Evolutionary conservation across 176 grass and related monocot species (phyloP).

Genomic region (Musa beccarii): DNA sequence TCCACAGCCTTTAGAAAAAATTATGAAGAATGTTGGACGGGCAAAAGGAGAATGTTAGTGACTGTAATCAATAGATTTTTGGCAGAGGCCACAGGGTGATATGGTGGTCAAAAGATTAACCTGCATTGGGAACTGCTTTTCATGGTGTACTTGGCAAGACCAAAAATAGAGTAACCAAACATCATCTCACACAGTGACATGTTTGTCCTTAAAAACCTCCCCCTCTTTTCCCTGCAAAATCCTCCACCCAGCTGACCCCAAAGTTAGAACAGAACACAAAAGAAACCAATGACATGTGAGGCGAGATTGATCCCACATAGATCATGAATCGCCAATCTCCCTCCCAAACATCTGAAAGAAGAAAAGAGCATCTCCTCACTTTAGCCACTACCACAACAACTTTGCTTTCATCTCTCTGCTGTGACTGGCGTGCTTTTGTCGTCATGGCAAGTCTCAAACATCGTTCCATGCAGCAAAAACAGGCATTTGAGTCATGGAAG

Average conservation of each 20-base stretch:
- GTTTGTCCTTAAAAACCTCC: background rate
- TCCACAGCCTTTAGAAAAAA: background rate
- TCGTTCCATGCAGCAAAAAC: conserved; percentile 13
- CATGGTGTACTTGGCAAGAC: conserved; percentile 13
- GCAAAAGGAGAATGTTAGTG: conserved; percentile 12
- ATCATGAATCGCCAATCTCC: conserved; percentile 1
- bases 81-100: background rate
- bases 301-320: conserved; percentile 3
- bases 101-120: background rate
- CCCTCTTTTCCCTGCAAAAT: background rate
- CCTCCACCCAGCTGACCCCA: background rate
- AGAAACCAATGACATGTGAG: conserved; percentile 11
- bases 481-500: conserved; percentile 7
- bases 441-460: background rate
- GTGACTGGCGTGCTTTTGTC: background rate
- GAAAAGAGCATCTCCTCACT: background rate
- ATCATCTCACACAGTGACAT: conserved; percentile 5
- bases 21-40: conserved; percentile 2
- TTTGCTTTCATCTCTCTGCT: background rate
- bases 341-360: background rate
- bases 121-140: conserved; percentile 1
- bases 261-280: background rate
- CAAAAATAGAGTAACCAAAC: background rate
- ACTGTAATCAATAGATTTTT: conserved; percentile 3
- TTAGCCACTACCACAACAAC: background rate